Evolutionary conservation across 371 early-diverging fungal genomes (phyloP).

Genomic region (Mortierella sp.): DNA sequence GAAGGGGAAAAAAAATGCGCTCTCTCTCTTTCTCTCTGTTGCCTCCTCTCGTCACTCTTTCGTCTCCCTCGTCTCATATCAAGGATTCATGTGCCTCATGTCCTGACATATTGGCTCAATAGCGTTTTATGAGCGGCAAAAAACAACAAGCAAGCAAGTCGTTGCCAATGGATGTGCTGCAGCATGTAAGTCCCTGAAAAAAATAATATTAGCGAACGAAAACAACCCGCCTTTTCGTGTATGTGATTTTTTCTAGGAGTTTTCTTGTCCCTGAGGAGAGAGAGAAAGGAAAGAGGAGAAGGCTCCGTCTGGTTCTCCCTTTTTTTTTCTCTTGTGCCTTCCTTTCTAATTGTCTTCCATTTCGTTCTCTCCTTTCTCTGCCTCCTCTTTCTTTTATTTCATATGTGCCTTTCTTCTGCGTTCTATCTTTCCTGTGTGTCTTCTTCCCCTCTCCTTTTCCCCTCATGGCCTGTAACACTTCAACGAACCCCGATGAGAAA

Average conservation of each 20-base stretch:
- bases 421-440: not conserved
- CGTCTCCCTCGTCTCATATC: not conserved
- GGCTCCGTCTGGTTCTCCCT: not conserved
- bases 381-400: not conserved
- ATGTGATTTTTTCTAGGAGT: not conserved
- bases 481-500: not conserved
- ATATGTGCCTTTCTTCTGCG: not conserved
- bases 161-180: not conserved
- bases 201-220: not conserved
- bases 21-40: not conserved
- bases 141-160: not conserved
- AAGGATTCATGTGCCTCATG: not conserved
- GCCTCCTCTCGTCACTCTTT: not conserved
- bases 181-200: not conserved
- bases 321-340: not conserved
- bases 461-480: slow-evolving; percentile 1
- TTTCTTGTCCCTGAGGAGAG: slow-evolving; percentile 9
- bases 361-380: not conserved
- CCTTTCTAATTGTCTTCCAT: not conserved
- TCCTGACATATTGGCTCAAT: not conserved
- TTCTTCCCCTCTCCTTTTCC: not conserved
- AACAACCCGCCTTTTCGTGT: not conserved
- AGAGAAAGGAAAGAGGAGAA: not conserved
- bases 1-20: not conserved
- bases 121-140: not conserved